Conservation (phyloP, 2,329 filamentous ascomycete species). For the Acarospora socialis region DNA sequence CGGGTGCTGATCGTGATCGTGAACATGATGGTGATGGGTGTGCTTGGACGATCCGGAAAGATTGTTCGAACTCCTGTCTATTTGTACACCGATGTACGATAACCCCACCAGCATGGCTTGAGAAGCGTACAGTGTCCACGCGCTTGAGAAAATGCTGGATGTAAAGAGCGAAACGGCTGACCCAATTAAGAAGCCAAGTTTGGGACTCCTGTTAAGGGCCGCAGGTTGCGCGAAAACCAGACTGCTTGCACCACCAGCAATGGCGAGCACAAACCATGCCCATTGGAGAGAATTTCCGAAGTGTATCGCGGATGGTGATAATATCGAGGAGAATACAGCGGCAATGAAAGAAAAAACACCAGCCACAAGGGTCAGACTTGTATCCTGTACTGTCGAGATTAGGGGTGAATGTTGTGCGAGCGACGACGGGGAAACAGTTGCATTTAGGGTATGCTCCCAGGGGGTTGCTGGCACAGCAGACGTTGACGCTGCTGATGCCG, state of each 20-base stretch:
- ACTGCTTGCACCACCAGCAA: no score
- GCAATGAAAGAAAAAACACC: no score
- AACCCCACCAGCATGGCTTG: no score
- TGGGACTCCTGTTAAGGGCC: not conserved
- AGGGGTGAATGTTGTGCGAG: constrained; percentile 19
- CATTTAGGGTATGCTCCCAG: constrained; percentile 19
- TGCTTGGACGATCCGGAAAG: no score
- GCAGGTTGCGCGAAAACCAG: not conserved
- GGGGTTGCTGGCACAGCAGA: constrained; percentile 16
- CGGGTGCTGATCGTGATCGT: constrained; percentile 23
- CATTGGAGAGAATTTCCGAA: no score
- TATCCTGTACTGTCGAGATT: constrained; percentile 23
- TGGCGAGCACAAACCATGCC: no score
- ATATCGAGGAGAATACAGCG: no score
- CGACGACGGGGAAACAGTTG: constrained; percentile 19
- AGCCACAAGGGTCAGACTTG: constrained; percentile 28
- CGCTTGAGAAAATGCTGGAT: not conserved
- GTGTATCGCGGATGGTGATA: no score
- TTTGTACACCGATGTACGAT: constrained; percentile 20
- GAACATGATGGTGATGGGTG: constrained; percentile 19
- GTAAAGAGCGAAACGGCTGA: not conserved
- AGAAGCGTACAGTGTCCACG: no score
- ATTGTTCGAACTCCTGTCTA: no score
- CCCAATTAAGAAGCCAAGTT: constrained; percentile 1
- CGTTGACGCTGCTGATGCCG: constrained; percentile 11